Evolutionary conservation across 306 rosid species (phyloP).

Genomic region (Hippophae tibetana): DNA sequence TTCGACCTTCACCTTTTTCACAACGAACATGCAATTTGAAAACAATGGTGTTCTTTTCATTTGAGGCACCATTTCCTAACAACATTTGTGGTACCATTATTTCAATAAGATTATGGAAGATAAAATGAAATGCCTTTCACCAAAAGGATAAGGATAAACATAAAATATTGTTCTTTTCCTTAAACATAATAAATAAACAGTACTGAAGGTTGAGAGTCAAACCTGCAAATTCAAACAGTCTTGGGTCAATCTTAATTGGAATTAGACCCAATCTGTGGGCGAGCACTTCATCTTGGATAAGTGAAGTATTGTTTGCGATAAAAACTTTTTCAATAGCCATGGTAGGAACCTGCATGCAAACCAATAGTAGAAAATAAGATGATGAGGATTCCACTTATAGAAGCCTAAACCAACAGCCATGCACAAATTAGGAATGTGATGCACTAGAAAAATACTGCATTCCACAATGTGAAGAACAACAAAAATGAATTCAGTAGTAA

Average conservation of each 20-base stretch:
- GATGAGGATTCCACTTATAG: not conserved
- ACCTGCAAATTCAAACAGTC: constrained; percentile 87
- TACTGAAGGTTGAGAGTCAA: constrained; percentile 8
- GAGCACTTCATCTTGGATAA: constrained; percentile 90
- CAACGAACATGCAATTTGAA: constrained; percentile 66
- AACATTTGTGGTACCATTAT: not conserved
- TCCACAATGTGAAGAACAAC: no score
- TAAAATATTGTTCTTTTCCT: not conserved
- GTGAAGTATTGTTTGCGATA: constrained; percentile 75
- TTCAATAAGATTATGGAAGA: no score
- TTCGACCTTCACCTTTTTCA: constrained; percentile 32
- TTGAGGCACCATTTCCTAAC: constrained; percentile 46
- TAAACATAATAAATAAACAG: constrained; percentile 1
- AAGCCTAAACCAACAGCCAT: not conserved
- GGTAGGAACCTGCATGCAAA: constrained; percentile 58
- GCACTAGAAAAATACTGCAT: no score
- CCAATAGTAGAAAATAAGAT: not conserved
- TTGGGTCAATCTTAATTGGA: constrained; percentile 80
- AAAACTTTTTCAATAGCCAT: constrained; percentile 96
- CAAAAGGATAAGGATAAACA: not conserved
- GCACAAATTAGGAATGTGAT: not conserved
- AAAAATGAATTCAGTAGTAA: no score
- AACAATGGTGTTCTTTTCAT: constrained; percentile 84
- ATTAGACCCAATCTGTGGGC: constrained; percentile 89
- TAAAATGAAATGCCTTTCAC: constrained; percentile 2